These are phyloP conservation scores for Cubamyces sp. DNA, from an alignment of 768 basidiomycete species.

Conservation along the genomic window DNA sequence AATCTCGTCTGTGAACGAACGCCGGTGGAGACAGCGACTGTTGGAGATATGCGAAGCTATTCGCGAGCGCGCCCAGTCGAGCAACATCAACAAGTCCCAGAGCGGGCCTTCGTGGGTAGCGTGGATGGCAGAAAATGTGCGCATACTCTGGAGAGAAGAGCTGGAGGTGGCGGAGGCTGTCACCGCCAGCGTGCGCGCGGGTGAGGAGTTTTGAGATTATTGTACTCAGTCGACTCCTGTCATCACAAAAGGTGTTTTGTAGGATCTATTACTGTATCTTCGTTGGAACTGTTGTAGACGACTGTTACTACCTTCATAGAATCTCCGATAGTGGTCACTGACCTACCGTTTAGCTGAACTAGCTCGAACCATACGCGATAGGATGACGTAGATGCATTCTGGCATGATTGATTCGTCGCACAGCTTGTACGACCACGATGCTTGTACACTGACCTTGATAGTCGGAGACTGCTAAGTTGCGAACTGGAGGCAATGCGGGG, in stretches of 20 bases:
- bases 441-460: too few species aligned
- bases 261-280: too few species aligned
- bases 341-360: too few species aligned
- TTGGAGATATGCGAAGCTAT: conserved; percentile 48
- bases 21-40: conserved; percentile 33
- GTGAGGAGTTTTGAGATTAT: conserved; percentile 49
- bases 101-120: conserved; percentile 32
- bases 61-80: conserved; percentile 46
- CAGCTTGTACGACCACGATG: too few species aligned
- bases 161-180: conserved; percentile 53
- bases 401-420: too few species aligned
- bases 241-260: background rate
- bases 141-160: conserved; percentile 65
- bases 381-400: too few species aligned
- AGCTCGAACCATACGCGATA: too few species aligned
- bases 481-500: background rate
- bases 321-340: background rate
- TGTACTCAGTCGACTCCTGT: background rate
- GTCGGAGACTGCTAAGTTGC: too few species aligned
- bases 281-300: too few species aligned
- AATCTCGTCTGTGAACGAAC: conserved; percentile 37
- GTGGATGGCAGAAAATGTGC: conserved; percentile 47
- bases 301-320: too few species aligned
- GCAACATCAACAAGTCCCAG: conserved; percentile 33
- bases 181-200: conserved; percentile 45